Conservation (phyloP, 805 yeast species). For the Cyberlindnera samutprakarnensis region DNA sequence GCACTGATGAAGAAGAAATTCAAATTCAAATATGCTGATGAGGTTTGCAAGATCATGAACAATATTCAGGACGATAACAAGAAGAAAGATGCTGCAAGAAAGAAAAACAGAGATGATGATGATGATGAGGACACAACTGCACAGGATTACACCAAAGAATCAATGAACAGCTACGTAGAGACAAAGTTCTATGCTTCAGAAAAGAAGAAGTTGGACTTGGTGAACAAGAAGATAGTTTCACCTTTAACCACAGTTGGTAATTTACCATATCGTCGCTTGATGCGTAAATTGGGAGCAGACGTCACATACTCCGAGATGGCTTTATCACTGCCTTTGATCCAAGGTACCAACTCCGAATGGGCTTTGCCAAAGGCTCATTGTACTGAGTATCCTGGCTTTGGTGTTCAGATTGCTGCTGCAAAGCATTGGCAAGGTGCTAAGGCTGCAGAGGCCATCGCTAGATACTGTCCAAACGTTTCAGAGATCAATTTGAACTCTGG, state of each 20-base stretch:
- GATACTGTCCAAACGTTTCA: constrained; percentile 51
- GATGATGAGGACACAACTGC: constrained; percentile 6
- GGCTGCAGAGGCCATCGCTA: constrained; percentile 74
- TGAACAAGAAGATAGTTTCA: constrained; percentile 77
- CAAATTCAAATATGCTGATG: constrained; percentile 48
- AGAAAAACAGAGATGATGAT: constrained; percentile 15
- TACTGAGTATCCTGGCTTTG: constrained; percentile 80
- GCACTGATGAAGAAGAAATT: constrained; percentile 44
- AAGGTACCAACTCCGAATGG: constrained; percentile 94
- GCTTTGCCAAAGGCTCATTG: constrained; percentile 88
- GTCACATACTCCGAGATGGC: constrained; percentile 97
- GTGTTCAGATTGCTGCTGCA: constrained; percentile 86
- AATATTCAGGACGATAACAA: constrained; percentile 36
- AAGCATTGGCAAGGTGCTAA: constrained; percentile 92
- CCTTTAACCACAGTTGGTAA: constrained; percentile 98
- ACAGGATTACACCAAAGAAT: constrained; percentile 24
- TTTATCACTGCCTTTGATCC: constrained; percentile 71
- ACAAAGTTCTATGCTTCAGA: constrained; percentile 74
- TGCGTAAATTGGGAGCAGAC: constrained; percentile 88
- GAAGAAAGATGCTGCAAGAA: constrained; percentile 28
- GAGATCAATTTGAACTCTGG: constrained; percentile 94
- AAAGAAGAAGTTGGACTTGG: constrained; percentile 65
- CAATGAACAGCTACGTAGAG: constrained; percentile 54
- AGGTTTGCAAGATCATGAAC: constrained; percentile 58
- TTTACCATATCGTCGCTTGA: constrained; percentile 86